Evolutionary conservation across 495 filamentous ascomycete genomes (phyloP).

Genomic region (Chaetomium tenue): DNA sequence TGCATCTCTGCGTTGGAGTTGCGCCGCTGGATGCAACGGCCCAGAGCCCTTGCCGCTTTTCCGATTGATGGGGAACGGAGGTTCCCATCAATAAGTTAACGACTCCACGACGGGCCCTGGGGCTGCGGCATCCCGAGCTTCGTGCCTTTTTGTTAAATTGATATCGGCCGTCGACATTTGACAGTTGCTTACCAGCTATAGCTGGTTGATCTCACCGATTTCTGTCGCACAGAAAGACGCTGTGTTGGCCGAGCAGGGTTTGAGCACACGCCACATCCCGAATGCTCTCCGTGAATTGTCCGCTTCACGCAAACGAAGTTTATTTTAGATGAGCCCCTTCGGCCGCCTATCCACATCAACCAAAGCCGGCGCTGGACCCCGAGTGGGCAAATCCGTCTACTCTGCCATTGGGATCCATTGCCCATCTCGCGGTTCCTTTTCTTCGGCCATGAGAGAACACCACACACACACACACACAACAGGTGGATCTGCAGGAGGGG

Average conservation of each 20-base stretch:
- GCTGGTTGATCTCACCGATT: too few relatives aligned
- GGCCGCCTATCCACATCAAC: not conserved
- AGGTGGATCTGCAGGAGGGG: constrained; percentile 6
- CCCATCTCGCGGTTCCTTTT: not conserved
- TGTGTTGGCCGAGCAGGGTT: too few relatives aligned
- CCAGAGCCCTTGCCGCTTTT: not conserved
- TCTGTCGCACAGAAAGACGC: too few relatives aligned
- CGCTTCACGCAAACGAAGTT: too few relatives aligned
- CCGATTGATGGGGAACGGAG: not conserved
- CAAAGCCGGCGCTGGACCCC: not conserved
- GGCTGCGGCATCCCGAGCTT: too few relatives aligned
- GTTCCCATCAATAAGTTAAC: not conserved
- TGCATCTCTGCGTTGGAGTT: constrained; percentile 12
- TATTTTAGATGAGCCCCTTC: not conserved
- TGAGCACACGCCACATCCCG: too few relatives aligned
- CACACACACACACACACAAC: too few relatives aligned
- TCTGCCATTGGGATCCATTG: not conserved
- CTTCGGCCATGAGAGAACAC: constrained; percentile 4
- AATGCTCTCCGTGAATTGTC: too few relatives aligned
- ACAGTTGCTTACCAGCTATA: too few relatives aligned
- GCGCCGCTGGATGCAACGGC: not conserved
- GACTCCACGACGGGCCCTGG: not conserved
- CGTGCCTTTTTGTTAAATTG: too few relatives aligned
- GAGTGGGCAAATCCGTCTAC: constrained; percentile 11
- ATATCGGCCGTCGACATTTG: too few relatives aligned